A percentile compares a stretch with the other conserved stretches of the same genome.
Evolutionary conservation across 2,329 filamentous ascomycete genomes (phyloP).

Genomic region (Ophiognomonia clavigignenti-juglandacearum): DNA sequence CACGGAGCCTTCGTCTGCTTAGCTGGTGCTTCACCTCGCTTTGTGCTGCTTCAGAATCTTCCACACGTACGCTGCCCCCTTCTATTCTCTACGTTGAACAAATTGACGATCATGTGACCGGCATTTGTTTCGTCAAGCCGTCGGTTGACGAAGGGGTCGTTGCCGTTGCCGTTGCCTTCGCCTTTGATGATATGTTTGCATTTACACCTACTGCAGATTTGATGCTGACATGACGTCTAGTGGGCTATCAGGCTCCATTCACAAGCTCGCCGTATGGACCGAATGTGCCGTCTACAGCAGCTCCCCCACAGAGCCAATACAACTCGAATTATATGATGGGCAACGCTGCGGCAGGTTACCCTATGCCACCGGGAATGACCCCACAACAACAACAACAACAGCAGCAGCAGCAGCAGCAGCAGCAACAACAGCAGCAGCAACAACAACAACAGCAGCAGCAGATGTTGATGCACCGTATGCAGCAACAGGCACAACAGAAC

Average conservation of each 20-base stretch:
- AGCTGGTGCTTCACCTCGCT: constrained; percentile 16
- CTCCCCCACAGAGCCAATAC: constrained; percentile 43
- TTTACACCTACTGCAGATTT: not conserved
- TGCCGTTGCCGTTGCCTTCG: not conserved
- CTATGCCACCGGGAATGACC: constrained; percentile 43
- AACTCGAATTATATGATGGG: constrained; percentile 54
- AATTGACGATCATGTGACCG: not conserved
- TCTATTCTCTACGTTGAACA: not conserved
- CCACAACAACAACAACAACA: constrained; percentile 10
- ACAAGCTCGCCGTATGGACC: constrained; percentile 52
- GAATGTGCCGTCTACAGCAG: constrained; percentile 43
- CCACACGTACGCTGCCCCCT: not conserved
- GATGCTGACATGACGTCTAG: constrained; percentile 28
- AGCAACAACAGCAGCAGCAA: constrained; percentile 18
- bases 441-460: constrained; percentile 16
- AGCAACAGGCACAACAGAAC: constrained; percentile 15
- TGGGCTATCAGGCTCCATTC: constrained; percentile 56
- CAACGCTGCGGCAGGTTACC: constrained; percentile 48
- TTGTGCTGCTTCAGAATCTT: too few relatives aligned
- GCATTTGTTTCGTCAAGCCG: not conserved
- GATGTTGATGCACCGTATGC: constrained; percentile 14
- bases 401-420: constrained; percentile 18
- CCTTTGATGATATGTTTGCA: too few relatives aligned
- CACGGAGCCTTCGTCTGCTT: constrained; percentile 15
- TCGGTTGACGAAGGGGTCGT: not conserved